phyloP scores from a whole-genome alignment of 345 rosid species.

The Bruguiera sexangula region DNA sequence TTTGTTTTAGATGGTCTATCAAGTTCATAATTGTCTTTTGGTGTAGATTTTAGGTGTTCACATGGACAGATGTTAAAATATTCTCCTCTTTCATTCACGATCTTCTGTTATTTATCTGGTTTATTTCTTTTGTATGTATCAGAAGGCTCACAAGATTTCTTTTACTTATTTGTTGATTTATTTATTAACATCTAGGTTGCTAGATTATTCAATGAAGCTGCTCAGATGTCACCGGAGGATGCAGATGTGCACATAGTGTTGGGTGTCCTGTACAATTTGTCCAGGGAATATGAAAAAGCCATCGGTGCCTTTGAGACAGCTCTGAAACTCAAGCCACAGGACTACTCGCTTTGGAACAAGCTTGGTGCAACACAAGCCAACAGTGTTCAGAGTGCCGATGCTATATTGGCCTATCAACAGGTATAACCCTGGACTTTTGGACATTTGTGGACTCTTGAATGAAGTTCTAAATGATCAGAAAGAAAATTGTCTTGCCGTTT shows the following conservation, averaged over 20 bases:
- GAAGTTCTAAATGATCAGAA: not conserved
- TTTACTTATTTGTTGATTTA: not conserved
- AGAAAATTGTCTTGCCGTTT: not conserved
- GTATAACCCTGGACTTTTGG: conserved; percentile 28
- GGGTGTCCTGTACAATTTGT: conserved; percentile 87
- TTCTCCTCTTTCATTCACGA: not conserved
- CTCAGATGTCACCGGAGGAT: conserved; percentile 90
- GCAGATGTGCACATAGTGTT: conserved; percentile 95
- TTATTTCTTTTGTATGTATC: not conserved
- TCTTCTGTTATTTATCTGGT: not conserved
- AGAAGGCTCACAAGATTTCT: not conserved
- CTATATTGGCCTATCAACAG: conserved; percentile 93
- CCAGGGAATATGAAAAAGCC: conserved; percentile 91
- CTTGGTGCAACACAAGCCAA: conserved; percentile 99
- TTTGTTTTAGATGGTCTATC: not conserved
- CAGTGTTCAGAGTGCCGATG: conserved; percentile 98
- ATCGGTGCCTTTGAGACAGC: conserved; percentile 78
- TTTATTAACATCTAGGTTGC: conserved; percentile 48
- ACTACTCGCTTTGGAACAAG: conserved; percentile 99
- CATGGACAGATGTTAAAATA: not conserved
- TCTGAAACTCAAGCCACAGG: conserved; percentile 82
- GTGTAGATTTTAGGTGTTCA: not conserved
- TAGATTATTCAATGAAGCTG: conserved; percentile 80
- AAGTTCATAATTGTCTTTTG: not conserved
- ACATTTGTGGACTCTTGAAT: not conserved